Evolutionary conservation across 306 rosid genomes (phyloP).

Genomic region (Rosa rugosa): DNA sequence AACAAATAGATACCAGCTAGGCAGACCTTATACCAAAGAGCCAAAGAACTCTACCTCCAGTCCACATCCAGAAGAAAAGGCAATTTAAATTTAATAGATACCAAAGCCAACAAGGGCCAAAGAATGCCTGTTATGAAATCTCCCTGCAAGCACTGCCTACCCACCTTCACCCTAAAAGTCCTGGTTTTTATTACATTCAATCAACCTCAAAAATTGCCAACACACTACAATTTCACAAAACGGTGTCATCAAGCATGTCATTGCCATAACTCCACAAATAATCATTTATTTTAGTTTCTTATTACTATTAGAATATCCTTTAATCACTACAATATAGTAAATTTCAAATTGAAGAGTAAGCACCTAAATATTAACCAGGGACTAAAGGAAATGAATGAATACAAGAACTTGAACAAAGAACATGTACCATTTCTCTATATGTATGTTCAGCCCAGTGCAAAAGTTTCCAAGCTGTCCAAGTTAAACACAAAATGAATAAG

Average conservation of each 20-base stretch:
- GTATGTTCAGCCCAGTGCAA: constrained; percentile 5
- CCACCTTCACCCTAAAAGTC: no score
- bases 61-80: neutral
- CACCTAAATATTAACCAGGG: neutral
- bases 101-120: neutral
- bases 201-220: no score
- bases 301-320: neutral
- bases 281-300: no score
- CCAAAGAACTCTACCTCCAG: neutral
- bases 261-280: no score
- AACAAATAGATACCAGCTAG: neutral
- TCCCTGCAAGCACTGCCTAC: no score
- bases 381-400: neutral
- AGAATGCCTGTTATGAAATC: no score
- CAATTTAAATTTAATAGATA: neutral
- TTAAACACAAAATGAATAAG: constrained; percentile 1
- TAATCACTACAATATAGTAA: neutral
- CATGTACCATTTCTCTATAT: constrained; percentile 32
- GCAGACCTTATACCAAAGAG: neutral
- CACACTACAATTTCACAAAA: neutral
- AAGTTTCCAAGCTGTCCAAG: neutral
- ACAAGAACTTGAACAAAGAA: neutral
- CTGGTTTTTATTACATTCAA: no score
- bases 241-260: neutral
- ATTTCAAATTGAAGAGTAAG: constrained; percentile 11